Conservation (phyloP, 2,329 filamentous ascomycete species). For the Akanthomyces muscarius region DNA sequence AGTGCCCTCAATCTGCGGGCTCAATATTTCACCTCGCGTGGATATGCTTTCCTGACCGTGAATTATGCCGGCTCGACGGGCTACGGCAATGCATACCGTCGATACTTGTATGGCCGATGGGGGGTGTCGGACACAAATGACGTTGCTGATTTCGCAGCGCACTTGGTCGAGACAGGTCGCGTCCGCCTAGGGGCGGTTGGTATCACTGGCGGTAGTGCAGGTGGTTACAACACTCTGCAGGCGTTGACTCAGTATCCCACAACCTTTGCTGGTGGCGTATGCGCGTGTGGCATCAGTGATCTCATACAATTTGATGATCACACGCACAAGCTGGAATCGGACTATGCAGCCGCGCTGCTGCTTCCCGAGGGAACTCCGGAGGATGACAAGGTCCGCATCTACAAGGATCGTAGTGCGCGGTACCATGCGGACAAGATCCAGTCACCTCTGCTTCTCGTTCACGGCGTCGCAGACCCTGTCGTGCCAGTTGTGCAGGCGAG, state of each 20-base stretch:
- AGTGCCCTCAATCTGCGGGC: slow-evolving; percentile 41
- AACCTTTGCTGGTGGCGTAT: slow-evolving; percentile 46
- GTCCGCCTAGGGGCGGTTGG: slow-evolving; percentile 39
- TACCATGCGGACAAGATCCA: slow-evolving; percentile 45
- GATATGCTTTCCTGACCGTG: slow-evolving; percentile 47
- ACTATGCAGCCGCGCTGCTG: slow-evolving; percentile 46
- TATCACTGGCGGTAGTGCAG: slow-evolving; percentile 48
- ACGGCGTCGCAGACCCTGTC: slow-evolving; percentile 52
- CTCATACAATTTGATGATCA: slow-evolving; percentile 41
- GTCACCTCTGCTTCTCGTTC: slow-evolving; percentile 51
- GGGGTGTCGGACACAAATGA: slow-evolving; percentile 50
- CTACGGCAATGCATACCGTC: slow-evolving; percentile 47
- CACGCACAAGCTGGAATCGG: slow-evolving; percentile 55
- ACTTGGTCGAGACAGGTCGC: slow-evolving; percentile 35
- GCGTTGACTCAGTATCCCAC: slow-evolving; percentile 42
- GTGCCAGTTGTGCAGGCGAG: slow-evolving; percentile 55
- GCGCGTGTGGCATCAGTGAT: slow-evolving; percentile 49
- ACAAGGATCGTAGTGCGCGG: slow-evolving; percentile 45
- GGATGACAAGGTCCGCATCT: slow-evolving; percentile 39
- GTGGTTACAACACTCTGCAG: slow-evolving; percentile 51
- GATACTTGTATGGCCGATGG: slow-evolving; percentile 46
- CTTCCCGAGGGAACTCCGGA: slow-evolving; percentile 32
- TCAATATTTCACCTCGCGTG: slow-evolving; percentile 52
- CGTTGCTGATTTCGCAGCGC: slow-evolving; percentile 41
- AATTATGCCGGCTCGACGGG: slow-evolving; percentile 52